Conservation (phyloP, 495 filamentous ascomycete species). For the Delitschia confertaspora region DNA sequence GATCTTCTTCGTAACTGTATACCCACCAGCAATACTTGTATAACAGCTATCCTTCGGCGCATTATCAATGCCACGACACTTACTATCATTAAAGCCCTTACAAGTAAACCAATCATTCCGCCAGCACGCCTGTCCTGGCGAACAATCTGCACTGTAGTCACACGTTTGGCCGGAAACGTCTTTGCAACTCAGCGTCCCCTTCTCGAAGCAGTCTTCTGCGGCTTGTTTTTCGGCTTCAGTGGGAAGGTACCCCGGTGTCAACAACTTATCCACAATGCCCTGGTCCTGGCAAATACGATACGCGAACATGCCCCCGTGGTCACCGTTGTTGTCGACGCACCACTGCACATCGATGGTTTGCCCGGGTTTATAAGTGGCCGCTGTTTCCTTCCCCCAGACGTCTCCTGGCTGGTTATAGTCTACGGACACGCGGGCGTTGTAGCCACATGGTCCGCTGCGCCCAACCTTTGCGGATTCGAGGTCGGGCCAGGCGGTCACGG, state of each 20-base stretch:
- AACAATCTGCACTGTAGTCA: slow-evolving; percentile 46
- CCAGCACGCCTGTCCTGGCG: slow-evolving; percentile 40
- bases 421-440: slow-evolving; percentile 46
- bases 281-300: slow-evolving; percentile 51
- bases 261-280: slow-evolving; percentile 43
- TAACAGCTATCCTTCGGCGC: slow-evolving; percentile 40
- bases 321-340: slow-evolving; percentile 52
- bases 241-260: slow-evolving; percentile 43
- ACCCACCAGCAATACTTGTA: slow-evolving; percentile 46
- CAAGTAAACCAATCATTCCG: slow-evolving; percentile 53
- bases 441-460: slow-evolving; percentile 47
- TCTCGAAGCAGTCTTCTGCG: slow-evolving; percentile 47
- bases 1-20: slow-evolving; percentile 49
- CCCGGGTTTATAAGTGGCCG: slow-evolving; percentile 42
- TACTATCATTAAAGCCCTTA: slow-evolving; percentile 38
- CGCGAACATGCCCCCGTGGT: slow-evolving; percentile 52
- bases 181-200: slow-evolving; percentile 42
- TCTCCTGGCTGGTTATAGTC: slow-evolving; percentile 46
- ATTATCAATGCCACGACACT: slow-evolving; percentile 46
- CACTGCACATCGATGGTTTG: slow-evolving; percentile 44
- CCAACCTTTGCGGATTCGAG: slow-evolving; percentile 41
- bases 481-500: slow-evolving; percentile 45
- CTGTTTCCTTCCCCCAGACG: slow-evolving; percentile 40
- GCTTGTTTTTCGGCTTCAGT: slow-evolving; percentile 47
- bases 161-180: slow-evolving; percentile 46